These are phyloP conservation scores for Neurospora hispaniola DNA, from an alignment of 495 filamentous ascomycete species.

Conservation along the genomic window DNA sequence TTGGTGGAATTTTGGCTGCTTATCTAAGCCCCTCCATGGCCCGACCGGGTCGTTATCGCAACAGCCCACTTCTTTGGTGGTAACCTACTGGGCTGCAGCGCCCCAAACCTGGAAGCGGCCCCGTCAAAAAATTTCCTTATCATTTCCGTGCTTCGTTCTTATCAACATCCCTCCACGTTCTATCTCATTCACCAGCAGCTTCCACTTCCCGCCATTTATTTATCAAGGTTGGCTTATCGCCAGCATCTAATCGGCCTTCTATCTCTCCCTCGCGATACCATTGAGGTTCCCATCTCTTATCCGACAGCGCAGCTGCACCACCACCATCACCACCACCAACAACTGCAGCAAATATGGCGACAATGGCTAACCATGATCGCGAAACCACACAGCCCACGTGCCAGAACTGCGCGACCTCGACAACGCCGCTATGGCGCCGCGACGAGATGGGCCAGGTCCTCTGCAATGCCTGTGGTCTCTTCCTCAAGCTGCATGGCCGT, in stretches of 20 bases:
- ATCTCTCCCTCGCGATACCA: too few species aligned
- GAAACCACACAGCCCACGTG: conserved; percentile 82
- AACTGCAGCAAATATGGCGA: conserved; percentile 22
- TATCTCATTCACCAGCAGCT: neutral
- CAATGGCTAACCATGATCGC: conserved; percentile 41
- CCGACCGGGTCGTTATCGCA: neutral
- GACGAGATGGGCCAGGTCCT: conserved; percentile 96
- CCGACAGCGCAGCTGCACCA: neutral
- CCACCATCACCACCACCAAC: neutral
- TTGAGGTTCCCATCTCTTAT: too few species aligned
- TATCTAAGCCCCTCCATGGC: conserved; percentile 11
- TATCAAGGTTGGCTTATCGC: conserved; percentile 16
- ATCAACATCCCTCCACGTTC: conserved; percentile 7
- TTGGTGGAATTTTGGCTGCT: conserved; percentile 10
- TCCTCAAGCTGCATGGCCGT: conserved; percentile 90
- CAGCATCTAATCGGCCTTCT: conserved; percentile 16
- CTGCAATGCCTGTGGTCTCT: conserved; percentile 96
- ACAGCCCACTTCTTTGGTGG: neutral
- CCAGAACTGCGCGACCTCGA: conserved; percentile 93
- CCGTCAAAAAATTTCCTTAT: conserved; percentile 32
- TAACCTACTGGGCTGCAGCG: neutral
- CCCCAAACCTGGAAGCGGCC: conserved; percentile 4
- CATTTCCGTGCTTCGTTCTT: conserved; percentile 7
- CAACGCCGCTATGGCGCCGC: conserved; percentile 91
- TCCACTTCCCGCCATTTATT: conserved; percentile 15